These are phyloP conservation scores for Plasmodium falciparum DNA, from an alignment of 169 alveolate genomes.

Conservation along the genomic window DNA sequence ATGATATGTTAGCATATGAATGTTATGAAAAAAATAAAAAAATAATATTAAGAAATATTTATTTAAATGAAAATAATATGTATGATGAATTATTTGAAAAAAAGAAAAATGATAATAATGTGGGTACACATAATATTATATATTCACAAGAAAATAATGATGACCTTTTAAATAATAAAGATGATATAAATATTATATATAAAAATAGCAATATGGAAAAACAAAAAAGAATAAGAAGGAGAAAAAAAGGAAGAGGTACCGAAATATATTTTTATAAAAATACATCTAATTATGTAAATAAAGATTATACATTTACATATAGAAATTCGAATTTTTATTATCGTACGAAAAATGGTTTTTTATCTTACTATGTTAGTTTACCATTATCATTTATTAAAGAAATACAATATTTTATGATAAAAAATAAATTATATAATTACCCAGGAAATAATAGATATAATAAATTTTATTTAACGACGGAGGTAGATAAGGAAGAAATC, in stretches of 20 bases:
- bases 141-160: neutral
- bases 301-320: slow-evolving; percentile 51
- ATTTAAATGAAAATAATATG: slow-evolving; percentile 41
- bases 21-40: slow-evolving; percentile 43
- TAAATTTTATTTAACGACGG: slow-evolving; percentile 23
- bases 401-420: slow-evolving; percentile 32
- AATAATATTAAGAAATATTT: slow-evolving; percentile 32
- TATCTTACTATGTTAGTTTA: slow-evolving; percentile 45
- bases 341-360: slow-evolving; percentile 34
- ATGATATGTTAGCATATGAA: slow-evolving; percentile 17
- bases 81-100: slow-evolving; percentile 30
- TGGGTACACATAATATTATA: neutral
- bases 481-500: slow-evolving; percentile 5
- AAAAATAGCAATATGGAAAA: neutral
- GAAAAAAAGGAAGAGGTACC: slow-evolving; percentile 11
- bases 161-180: neutral
- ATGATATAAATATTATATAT: neutral
- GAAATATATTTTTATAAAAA: slow-evolving; percentile 46
- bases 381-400: slow-evolving; percentile 39
- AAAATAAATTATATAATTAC: slow-evolving; percentile 11
- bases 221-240: neutral
- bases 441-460: neutral
- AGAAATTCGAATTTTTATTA: slow-evolving; percentile 43
- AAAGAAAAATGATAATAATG: neutral
- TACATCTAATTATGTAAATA: slow-evolving; percentile 27